Evolutionary conservation across 768 basidiomycete species (phyloP), one percentile per base, ranked within the genome.

Genomic region (Suillus placidus): DNA sequence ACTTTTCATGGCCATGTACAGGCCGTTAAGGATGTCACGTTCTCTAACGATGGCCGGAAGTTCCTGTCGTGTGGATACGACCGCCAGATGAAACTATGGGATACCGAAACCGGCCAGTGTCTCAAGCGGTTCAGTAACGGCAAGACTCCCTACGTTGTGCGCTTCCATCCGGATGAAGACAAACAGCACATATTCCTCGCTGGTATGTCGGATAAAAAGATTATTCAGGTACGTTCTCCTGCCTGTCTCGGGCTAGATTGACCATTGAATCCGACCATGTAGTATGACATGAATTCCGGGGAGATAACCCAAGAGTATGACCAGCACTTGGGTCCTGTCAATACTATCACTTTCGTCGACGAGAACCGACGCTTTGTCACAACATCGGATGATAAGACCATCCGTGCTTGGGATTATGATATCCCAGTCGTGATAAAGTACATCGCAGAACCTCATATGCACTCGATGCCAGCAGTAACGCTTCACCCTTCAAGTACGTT

Each of bases 351-450:
- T 3, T 99, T 99, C 77, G 95, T 99, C 40, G 97, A 99, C 72
- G 95, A 99, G 73, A 98, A 98, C 75, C 85, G 97, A 70, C 87
- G 97, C 64, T 99, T 99, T 74, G 91, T 99, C 62, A 99, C 97
- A 2, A 99, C 97, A 16, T 98, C 95, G 12, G 97, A 99, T 76
- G 97, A 99, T 80, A 99, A 99, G 81, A 97, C 95, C 2, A 97
- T 99, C 68, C 90, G 97, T 54, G 97, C 95, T 20, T 99, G 97
- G 97, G 97, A 99, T 77, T 99, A 91, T 77, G 97, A 99, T 78
- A 99, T 99, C 68, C 97, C 97, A 6, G 97, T 99, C 42, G 95
- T 97, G 62, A 99, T 99, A 83, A 99, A 99, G 78, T 97, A 98
- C 77, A 99, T 99, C 66, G 97, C 97, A 23, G 97, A 99, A 77